Evolutionary conservation across 148 eudicot species (phyloP).

Genomic region (Vaccinium corymbosum): DNA sequence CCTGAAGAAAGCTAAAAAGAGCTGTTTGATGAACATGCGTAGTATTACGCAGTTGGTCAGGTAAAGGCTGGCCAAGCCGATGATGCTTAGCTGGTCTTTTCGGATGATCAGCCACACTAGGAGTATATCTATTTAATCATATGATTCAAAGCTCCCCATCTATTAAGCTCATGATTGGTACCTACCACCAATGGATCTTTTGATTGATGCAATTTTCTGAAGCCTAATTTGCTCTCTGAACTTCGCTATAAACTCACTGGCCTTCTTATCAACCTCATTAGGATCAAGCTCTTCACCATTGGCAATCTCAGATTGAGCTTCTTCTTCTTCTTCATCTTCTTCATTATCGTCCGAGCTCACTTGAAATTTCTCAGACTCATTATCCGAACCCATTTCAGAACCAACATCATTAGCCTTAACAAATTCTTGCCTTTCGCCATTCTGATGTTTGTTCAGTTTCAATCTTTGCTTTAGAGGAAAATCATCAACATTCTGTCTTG

Average conservation of each 20-base stretch:
- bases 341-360: slow-evolving; percentile 27
- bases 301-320: slow-evolving; percentile 19
- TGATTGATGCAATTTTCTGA: slow-evolving; percentile 49
- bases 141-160: not conserved
- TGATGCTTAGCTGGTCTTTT: too few relatives aligned
- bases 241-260: slow-evolving; percentile 88
- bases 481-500: slow-evolving; percentile 16
- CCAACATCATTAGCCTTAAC: slow-evolving; percentile 9
- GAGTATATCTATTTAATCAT: not conserved
- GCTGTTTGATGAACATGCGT: too few relatives aligned
- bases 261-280: slow-evolving; percentile 80
- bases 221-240: slow-evolving; percentile 83
- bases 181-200: slow-evolving; percentile 14
- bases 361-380: slow-evolving; percentile 12
- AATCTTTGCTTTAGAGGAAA: slow-evolving; percentile 12
- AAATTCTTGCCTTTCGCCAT: slow-evolving; percentile 34
- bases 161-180: not conserved
- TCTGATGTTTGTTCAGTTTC: slow-evolving; percentile 16
- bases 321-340: slow-evolving; percentile 27
- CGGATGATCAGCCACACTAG: too few relatives aligned
- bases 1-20: too few relatives aligned
- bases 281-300: slow-evolving; percentile 43
- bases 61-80: too few relatives aligned
- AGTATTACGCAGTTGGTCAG: too few relatives aligned
- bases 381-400: slow-evolving; percentile 19